phyloP scores from a whole-genome alignment of 441 rosid genomes.

The Raphanus hybrid region DNA sequence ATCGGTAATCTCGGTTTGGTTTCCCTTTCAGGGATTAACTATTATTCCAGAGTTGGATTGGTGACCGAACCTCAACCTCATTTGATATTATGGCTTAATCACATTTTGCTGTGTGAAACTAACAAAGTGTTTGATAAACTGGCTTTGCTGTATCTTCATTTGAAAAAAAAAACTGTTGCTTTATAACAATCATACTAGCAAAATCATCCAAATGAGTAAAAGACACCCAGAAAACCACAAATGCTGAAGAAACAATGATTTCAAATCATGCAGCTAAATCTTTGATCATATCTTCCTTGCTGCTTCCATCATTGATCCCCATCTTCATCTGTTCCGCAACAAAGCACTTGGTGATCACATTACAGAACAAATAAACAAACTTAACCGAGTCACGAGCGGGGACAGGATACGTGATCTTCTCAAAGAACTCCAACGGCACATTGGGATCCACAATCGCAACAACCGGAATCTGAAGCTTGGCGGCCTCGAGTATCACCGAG shows the following conservation, averaged over 20 bases:
- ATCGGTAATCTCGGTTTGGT: slow-evolving; percentile 32
- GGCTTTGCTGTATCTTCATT: slow-evolving; percentile 15
- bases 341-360: slow-evolving; percentile 87
- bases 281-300: slow-evolving; percentile 19
- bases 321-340: slow-evolving; percentile 74
- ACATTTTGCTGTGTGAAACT: slow-evolving; percentile 16
- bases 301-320: slow-evolving; percentile 41
- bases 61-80: slow-evolving; percentile 14
- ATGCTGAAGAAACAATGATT: too few relatives aligned
- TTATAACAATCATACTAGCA: neutral
- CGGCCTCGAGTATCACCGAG: slow-evolving; percentile 82
- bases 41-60: slow-evolving; percentile 14
- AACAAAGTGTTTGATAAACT: too few relatives aligned
- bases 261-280: slow-evolving; percentile 25
- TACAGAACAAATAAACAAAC: slow-evolving; percentile 94
- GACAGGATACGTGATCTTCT: slow-evolving; percentile 84
- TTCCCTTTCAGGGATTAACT: slow-evolving; percentile 10
- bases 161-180: neutral
- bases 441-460: slow-evolving; percentile 89
- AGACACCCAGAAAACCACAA: too few relatives aligned
- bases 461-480: slow-evolving; percentile 80
- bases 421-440: slow-evolving; percentile 78
- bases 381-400: slow-evolving; percentile 94
- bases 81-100: slow-evolving; percentile 28
- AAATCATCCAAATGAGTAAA: neutral